These are phyloP conservation scores for Fusarium ramigenum DNA, from an alignment of 2,329 filamentous ascomycete genomes.

Conservation along the genomic window DNA sequence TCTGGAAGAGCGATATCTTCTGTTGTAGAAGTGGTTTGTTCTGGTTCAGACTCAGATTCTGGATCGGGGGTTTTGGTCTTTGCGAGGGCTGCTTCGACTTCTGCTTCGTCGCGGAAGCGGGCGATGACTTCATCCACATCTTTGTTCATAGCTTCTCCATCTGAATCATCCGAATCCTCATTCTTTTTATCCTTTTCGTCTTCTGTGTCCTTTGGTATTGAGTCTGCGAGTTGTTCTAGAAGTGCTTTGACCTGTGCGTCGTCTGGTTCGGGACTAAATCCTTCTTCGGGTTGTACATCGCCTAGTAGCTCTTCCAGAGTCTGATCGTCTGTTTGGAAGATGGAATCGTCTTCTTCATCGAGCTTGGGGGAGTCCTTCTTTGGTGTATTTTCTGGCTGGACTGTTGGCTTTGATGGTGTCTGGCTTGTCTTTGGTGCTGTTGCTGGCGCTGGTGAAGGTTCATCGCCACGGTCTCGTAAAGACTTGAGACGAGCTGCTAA, in stretches of 20 bases:
- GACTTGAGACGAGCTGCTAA: conserved; percentile 62
- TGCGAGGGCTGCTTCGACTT: conserved; percentile 44
- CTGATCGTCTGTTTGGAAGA: conserved; percentile 60
- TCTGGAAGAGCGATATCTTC: conserved; percentile 54
- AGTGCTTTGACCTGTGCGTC: conserved; percentile 50
- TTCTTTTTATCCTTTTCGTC: not conserved
- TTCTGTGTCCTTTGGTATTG: conserved; percentile 44
- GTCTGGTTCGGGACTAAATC: conserved; percentile 33
- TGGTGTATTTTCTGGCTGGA: not conserved
- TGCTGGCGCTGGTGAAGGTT: conserved; percentile 36
- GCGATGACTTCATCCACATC: conserved; percentile 58
- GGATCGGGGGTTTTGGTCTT: conserved; percentile 17
- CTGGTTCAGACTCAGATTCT: conserved; percentile 11
- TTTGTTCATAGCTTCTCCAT: conserved; percentile 59
- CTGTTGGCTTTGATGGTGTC: not conserved
- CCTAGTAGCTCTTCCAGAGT: conserved; percentile 62
- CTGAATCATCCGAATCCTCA: conserved; percentile 55
- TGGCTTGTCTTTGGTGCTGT: not conserved
- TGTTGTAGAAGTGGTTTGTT: conserved; percentile 4
- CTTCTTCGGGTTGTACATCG: conserved; percentile 51
- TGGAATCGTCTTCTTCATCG: conserved; percentile 50
- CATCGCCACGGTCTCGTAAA: conserved; percentile 55
- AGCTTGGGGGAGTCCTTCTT: not conserved
- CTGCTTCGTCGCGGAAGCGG: conserved; percentile 57
- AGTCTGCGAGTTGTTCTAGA: conserved; percentile 49